phyloP scores from a whole-genome alignment of 78 protist genomes.

The Emiliania huxleyi region DNA sequence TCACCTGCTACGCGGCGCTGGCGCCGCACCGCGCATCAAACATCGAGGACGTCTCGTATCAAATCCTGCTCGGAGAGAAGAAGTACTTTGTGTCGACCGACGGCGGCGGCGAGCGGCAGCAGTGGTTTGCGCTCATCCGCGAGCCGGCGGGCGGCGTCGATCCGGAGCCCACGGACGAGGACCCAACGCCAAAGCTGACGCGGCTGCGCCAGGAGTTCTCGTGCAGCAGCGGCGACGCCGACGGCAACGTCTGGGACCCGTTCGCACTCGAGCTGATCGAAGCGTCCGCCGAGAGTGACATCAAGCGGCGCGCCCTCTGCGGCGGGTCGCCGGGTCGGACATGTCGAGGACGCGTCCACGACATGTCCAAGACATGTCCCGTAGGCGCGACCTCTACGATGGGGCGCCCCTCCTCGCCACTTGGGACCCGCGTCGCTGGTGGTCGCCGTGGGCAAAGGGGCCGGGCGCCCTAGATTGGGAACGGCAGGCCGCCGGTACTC shows the following conservation, averaged over 20 bases:
- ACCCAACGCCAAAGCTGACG: not conserved
- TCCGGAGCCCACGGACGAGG: not conserved
- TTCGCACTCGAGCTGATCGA: constrained; percentile 30
- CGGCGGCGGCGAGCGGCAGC: constrained; percentile 31
- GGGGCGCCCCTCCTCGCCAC: constrained; percentile 20
- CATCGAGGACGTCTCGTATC: constrained; percentile 22
- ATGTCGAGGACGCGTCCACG: too few species aligned
- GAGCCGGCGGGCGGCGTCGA: constrained; percentile 1
- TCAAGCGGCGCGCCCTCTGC: not conserved
- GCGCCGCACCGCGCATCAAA: constrained; percentile 16
- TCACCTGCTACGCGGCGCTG: constrained; percentile 27
- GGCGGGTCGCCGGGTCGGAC: too few species aligned
- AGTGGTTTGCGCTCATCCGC: constrained; percentile 29
- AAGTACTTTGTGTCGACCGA: constrained; percentile 25
- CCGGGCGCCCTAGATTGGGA: too few species aligned
- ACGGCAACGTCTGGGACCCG: constrained; percentile 19
- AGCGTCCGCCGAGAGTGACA: not conserved
- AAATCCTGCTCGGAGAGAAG: constrained; percentile 6
- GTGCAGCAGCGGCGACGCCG: not conserved
- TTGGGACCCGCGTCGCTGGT: not conserved
- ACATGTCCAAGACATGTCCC: too few species aligned
- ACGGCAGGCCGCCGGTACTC: too few species aligned
- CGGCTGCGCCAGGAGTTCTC: not conserved
- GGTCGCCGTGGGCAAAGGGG: not conserved
- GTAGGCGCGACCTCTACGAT: not conserved